Evolutionary conservation across 140 eudicot genomes (phyloP), one percentile per base, ranked within the genome.

Genomic region (Bidens hawaiensis): DNA sequence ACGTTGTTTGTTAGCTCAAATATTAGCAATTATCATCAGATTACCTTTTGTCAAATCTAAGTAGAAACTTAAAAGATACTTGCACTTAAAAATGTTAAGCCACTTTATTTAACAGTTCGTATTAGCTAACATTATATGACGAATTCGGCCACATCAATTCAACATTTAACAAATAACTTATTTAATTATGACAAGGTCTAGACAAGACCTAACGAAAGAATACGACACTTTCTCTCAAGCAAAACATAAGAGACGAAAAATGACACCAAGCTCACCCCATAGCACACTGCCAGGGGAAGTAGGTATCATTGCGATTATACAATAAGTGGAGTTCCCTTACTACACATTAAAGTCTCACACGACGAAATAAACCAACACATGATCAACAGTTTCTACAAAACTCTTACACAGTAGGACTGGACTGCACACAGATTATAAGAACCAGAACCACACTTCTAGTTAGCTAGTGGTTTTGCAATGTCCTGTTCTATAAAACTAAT

Each of bases 401-500:
- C 48, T 56, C 22, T 27, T 68, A 68, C n/a, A n/a, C 53, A 40
- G 21, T n/a, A 48, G 59, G 46, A 30, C n/a, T n/a, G n/a, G n/a
- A n/a, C 30, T 5, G 45, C 46, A 55, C 56, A 57, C 30, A 54
- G 34, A 45, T 25, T 64, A 48, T 15, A 19, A 48, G 60, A 48
- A 19, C 60, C 60, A 17, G 47, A 5, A 64, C 52, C 24, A 41
- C 27, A n/a, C 18, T 1, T 61, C 73, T 28, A 84, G 76, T 67
- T 84, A 26, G 94, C 95, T 23, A 77, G 52, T 16, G 97, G 86
- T 51, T 83, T 81, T 63, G 97, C 76, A 62, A 75, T 76, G 10
- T 45, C 15, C 1, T 45, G 51, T 45, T 45, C 10, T 36, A 13
- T 36, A 36, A 36, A 36, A 36, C 9, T n/a, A 8, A 36, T 36